A percentile compares a stretch with the other conserved stretches of the same genome.
Conservation (phyloP, 1,284 basidiomycete species). For the Tremellales sp. region DNA sequence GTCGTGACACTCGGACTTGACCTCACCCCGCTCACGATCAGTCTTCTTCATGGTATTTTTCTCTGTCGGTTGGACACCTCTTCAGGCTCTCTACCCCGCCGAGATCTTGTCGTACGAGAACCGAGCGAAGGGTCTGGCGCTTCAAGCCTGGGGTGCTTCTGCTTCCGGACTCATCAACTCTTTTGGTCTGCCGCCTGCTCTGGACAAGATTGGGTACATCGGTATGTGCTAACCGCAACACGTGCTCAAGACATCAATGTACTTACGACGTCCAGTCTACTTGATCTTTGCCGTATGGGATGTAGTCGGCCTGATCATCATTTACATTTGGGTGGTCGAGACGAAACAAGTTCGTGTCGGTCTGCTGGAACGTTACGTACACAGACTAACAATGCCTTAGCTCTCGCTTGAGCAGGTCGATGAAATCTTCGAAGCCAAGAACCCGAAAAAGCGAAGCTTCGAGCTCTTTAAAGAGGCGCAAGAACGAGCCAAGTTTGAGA, state of each 20-base stretch:
- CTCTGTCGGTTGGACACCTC: conserved; percentile 15
- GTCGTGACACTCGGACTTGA: not conserved
- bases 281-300: conserved; percentile 57
- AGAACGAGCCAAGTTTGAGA: conserved; percentile 8
- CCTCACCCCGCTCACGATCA: conserved; percentile 37
- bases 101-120: conserved; percentile 55
- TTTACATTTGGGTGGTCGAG: conserved; percentile 56
- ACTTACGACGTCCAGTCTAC: conserved; percentile 47
- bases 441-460: conserved; percentile 52
- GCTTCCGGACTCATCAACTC: conserved; percentile 31
- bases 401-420: conserved; percentile 58
- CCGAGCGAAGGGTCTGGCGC: conserved; percentile 54
- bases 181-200: conserved; percentile 32
- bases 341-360: no score
- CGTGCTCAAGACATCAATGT: no score
- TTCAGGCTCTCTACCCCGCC: conserved; percentile 54
- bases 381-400: no score
- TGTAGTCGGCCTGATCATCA: conserved; percentile 56
- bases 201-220: conserved; percentile 26
- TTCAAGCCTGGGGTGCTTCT: conserved; percentile 19
- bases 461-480: conserved; percentile 16
- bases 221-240: conserved; percentile 24
- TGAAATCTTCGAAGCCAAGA: conserved; percentile 53
- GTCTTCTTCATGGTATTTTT: conserved; percentile 23
- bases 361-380: no score